Evolutionary conservation across 495 filamentous ascomycete genomes (phyloP), one percentile per base, ranked within the genome.

Genomic region (Talaromyces borbonicus): DNA sequence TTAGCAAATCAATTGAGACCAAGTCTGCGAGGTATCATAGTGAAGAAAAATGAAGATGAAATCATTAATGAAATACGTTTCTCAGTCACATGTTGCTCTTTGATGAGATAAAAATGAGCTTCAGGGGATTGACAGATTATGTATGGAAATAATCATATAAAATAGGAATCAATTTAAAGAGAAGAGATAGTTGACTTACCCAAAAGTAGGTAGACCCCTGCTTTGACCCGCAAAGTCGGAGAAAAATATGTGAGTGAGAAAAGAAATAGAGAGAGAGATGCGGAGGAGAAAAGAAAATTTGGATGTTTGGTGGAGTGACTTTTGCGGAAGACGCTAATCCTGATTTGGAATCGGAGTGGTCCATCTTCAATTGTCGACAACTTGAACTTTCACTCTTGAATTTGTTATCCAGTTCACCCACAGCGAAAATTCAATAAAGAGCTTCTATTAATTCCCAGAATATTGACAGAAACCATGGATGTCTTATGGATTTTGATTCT

Each of bases 101-200:
- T 58, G 31, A 55, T 47, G 59, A 67, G 59, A 65, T 67, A 57
- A 52, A 55, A 58, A 50, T 53, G 63, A 68, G 66, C 61, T 62
- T 89, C 84, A 85, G 84, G 71, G 80, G 84, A 90, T 90, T 90
- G 84, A 90, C 84, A 90, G 84, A 89, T 89, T 77, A 63, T 70
- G 64, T 70, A 73, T 68, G 64, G 73, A 55, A 78, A 67, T 85
- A 85, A 87, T 85, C 82, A 84, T 84, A 67, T 66, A 59, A 19
- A 14, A 22, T 22, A 46, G 12, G 40, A 48, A 42, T 1, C 12
- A 43, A 7, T 5, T n/a, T 8, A 8, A 24, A 4, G 7, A 11
- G 23, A 24, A 23, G 26, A 9, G 15, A 7, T 14, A 35, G 9
- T 3, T 12, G 26, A 46, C 43, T 46, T 35, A 46, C 43, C 36